These are phyloP conservation scores for Meyerozyma elateridarum DNA, from an alignment of 1,139 yeast species.

Conservation along the genomic window DNA sequence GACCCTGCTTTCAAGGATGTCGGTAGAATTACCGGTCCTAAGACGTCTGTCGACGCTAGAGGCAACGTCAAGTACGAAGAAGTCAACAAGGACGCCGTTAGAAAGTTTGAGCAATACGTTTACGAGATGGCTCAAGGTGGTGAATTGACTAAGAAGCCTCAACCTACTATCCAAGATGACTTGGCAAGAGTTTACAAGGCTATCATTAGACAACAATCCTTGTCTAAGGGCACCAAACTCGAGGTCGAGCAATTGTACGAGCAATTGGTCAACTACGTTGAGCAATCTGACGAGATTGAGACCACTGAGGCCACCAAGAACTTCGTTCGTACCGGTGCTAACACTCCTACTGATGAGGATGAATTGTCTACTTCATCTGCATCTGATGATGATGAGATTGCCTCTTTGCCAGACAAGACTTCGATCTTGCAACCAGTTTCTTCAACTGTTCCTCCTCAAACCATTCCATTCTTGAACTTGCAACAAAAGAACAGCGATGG, in stretches of 20 bases:
- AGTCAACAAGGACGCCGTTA: conserved; percentile 81
- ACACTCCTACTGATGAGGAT: conserved; percentile 49
- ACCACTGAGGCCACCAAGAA: conserved; percentile 42
- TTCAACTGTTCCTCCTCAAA: conserved; percentile 69
- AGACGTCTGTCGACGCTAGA: conserved; percentile 79
- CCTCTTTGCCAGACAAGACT: conserved; percentile 71
- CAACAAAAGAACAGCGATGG: conserved; percentile 72
- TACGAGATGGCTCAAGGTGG: conserved; percentile 97
- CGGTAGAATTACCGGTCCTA: conserved; percentile 90
- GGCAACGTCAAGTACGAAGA: conserved; percentile 85
- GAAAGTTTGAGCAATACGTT: conserved; percentile 94
- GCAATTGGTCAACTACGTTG: conserved; percentile 71
- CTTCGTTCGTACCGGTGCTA: conserved; percentile 29
- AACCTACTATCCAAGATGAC: conserved; percentile 80
- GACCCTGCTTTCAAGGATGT: conserved; percentile 96
- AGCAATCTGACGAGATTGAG: conserved; percentile 61
- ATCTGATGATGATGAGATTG: conserved; percentile 67
- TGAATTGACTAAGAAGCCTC: conserved; percentile 58
- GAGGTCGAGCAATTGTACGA: conserved; percentile 80
- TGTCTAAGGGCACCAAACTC: conserved; percentile 56
- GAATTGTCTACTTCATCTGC: conserved; percentile 36
- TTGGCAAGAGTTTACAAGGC: conserved; percentile 81
- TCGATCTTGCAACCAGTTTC: conserved; percentile 72
- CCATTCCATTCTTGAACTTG: conserved; percentile 91
- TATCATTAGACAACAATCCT: conserved; percentile 63